Percentiles rank a stretch among this genome's conserved stretches.
These are phyloP conservation scores for Rhododendron ovatum DNA, from an alignment of 148 eudicot species.

Conservation along the genomic window DNA sequence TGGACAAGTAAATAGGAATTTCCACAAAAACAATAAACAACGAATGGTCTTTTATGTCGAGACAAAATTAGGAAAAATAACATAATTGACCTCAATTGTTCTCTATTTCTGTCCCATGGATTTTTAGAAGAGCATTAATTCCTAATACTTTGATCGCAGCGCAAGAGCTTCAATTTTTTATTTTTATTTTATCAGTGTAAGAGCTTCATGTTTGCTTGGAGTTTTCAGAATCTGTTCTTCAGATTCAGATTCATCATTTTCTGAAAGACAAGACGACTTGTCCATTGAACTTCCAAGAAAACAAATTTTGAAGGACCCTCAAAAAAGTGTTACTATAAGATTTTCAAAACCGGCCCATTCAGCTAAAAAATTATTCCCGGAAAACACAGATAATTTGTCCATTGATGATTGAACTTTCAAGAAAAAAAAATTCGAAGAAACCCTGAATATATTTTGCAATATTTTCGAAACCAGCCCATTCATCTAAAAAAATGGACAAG, in stretches of 20 bases:
- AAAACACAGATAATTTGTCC: neutral
- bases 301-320: neutral
- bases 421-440: neutral
- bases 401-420: neutral
- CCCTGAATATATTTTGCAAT: neutral
- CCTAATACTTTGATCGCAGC: neutral
- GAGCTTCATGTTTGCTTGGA: neutral
- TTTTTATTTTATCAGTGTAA: neutral
- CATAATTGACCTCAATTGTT: neutral
- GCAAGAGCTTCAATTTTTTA: too few relatives aligned
- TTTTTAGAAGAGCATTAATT: neutral
- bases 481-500: neutral
- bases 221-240: neutral
- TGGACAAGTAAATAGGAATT: neutral
- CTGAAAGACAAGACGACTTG: neutral
- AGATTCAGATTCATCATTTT: neutral
- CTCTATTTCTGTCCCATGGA: neutral
- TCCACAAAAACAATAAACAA: neutral
- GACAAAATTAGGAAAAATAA: neutral
- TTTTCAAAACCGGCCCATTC: neutral
- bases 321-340: neutral
- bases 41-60: neutral
- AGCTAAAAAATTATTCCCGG: neutral
- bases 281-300: neutral
- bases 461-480: neutral